Conservation (phyloP, 768 basidiomycete genomes). For the Leccinellum albellum region DNA sequence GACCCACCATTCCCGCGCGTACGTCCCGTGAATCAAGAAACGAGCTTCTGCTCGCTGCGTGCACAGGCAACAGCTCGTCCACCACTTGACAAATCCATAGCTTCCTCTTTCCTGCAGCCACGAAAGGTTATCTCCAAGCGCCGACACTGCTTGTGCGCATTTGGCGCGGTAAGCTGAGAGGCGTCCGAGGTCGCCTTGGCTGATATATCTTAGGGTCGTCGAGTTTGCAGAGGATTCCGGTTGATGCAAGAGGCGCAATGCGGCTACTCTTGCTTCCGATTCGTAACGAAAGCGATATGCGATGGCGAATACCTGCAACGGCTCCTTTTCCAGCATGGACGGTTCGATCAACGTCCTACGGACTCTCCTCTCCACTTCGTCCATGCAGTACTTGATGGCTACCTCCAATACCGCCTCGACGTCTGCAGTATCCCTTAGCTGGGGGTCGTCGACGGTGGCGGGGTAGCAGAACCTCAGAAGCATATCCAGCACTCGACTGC, state of each 20-base stretch:
- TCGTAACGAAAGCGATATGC: constrained; percentile 31
- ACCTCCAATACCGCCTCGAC: constrained; percentile 26
- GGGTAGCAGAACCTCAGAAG: constrained; percentile 38
- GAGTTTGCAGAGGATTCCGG: constrained; percentile 4
- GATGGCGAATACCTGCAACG: constrained; percentile 33
- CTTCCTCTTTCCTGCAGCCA: constrained; percentile 25
- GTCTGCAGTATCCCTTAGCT: constrained; percentile 11
- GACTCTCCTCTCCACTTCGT: constrained; percentile 22
- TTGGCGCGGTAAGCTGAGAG: constrained; percentile 20
- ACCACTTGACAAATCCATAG: constrained; percentile 26
- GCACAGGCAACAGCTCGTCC: constrained; percentile 27
- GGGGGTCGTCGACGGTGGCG: constrained; percentile 21
- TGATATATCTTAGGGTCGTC: constrained; percentile 3
- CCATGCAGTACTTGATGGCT: constrained; percentile 31
- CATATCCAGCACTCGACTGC: constrained; percentile 23
- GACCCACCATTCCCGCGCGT: constrained; percentile 31
- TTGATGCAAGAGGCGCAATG: constrained; percentile 23
- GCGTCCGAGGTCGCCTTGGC: constrained; percentile 7
- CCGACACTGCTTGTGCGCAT: constrained; percentile 18
- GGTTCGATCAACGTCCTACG: constrained; percentile 26
- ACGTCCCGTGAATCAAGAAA: constrained; percentile 24
- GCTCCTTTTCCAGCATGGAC: constrained; percentile 23
- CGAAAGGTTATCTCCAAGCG: constrained; percentile 17
- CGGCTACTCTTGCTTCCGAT: constrained; percentile 30
- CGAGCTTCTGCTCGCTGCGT: constrained; percentile 18